These are phyloP conservation scores for Aspergillus japonicus DNA, from an alignment of 2,329 filamentous ascomycete species.

Conservation along the genomic window DNA sequence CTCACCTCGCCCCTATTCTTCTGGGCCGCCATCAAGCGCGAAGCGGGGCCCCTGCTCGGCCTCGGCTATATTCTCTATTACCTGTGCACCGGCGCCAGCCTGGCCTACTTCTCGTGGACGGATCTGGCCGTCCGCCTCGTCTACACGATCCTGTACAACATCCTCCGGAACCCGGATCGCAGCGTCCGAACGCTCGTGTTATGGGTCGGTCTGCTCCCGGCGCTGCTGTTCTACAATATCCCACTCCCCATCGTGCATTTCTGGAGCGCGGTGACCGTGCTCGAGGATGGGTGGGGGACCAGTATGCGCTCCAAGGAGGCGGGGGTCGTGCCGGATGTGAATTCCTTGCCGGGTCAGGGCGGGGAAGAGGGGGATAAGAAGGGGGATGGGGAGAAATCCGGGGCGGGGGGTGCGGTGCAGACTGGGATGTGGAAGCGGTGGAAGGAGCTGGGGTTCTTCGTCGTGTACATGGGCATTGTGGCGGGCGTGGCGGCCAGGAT, in stretches of 20 bases:
- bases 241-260: conserved; percentile 37
- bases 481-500: conserved; percentile 24
- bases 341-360: no score
- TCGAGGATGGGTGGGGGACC: conserved; percentile 38
- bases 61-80: conserved; percentile 31
- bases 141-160: conserved; percentile 33
- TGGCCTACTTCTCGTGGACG: conserved; percentile 27
- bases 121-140: conserved; percentile 30
- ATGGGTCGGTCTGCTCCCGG: conserved; percentile 26
- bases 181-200: conserved; percentile 7
- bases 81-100: conserved; percentile 28
- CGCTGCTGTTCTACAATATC: conserved; percentile 35
- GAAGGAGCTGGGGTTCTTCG: conserved; percentile 31
- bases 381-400: conserved; percentile 19
- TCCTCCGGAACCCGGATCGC: conserved; percentile 28
- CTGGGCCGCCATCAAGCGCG: conserved; percentile 33
- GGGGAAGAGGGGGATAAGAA: no score
- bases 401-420: no score
- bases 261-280: conserved; percentile 36
- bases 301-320: conserved; percentile 30
- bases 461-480: conserved; percentile 31
- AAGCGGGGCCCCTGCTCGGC: conserved; percentile 30
- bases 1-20: conserved; percentile 37
- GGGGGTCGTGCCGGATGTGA: not conserved
- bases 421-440: conserved; percentile 21